Base-by-base conservation (phyloP, 192 early-diverging fungal genomes). In the Linnemannia hyalina region DNA sequence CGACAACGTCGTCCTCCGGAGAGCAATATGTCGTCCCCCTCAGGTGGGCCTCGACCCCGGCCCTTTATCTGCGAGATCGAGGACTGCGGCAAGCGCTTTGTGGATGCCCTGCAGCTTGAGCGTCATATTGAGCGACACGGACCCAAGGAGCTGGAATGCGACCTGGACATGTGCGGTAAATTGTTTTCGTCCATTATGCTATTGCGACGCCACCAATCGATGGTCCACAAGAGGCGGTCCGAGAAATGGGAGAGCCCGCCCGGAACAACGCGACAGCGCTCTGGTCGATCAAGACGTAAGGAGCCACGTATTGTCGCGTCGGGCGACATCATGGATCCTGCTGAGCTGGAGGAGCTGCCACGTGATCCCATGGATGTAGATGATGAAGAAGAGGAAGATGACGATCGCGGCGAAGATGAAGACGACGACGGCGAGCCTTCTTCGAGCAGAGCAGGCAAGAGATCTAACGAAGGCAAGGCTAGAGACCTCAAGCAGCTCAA, bases 211-310 rank as follows among this genome's bases (percentile, higher is more conserved):
- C 84, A 86, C 26, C 84, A 86, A 60, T 86, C 84, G 40, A 86
- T 86, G 84, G 84, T 86, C 10, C 84, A 86, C 76, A 86, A 86
- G 72, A 16, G 84, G 16, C 78, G 84, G 10, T 86, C 84, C 29
- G 84, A 86, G 65, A 86, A 86, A 47, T 86, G 84, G 84, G 84
- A 86, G 65, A 86, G 76, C 32, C 84, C 84, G 4, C 84, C 84
- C 16, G 84, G 84, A 6, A 81, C 80, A 6, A 60, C 84, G 0
- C 75, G 84, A 40, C 84, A 80, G 29, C 74, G 84, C 10, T 73
- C 84, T 29, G 79, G 79, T 15, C 84, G 84, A n/a, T 86, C 84
- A 8, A 80, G 84, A 73, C 77, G 84, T 49, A 70, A 80, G n/a
- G 84, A 86, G 23, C 84, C 84, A 5, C 49, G 78, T 52, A 86